Conservation (phyloP, 2,329 filamentous ascomycete species). For the Ascochyta rabiei region DNA sequence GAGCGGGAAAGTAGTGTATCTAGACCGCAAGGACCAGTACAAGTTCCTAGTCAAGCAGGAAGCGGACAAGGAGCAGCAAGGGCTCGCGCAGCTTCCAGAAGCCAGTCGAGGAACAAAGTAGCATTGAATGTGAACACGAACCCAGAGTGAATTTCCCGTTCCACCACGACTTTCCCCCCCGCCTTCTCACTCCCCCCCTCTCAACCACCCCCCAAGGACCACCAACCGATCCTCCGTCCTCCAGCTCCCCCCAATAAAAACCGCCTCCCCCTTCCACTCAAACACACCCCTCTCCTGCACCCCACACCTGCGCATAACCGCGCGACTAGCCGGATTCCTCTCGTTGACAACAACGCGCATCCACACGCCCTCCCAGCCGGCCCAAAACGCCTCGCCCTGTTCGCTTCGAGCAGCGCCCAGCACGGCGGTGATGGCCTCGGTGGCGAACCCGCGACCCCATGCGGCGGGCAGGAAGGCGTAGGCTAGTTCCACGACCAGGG, state of each 20-base stretch:
- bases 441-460: constrained; percentile 29
- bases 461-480: constrained; percentile 26
- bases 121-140: neutral
- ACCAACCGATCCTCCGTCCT: constrained; percentile 24
- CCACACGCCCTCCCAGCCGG: constrained; percentile 34
- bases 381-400: constrained; percentile 22
- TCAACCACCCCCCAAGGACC: constrained; percentile 24
- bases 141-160: too few relatives aligned
- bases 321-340: constrained; percentile 34
- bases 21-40: constrained; percentile 65
- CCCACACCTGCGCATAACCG: constrained; percentile 39
- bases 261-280: constrained; percentile 26
- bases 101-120: neutral
- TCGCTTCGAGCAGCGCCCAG: constrained; percentile 22
- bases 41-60: constrained; percentile 56
- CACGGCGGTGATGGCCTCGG: constrained; percentile 26
- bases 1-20: constrained; percentile 62
- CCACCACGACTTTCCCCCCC: too few relatives aligned
- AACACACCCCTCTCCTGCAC: constrained; percentile 34
- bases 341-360: constrained; percentile 39
- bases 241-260: constrained; percentile 33
- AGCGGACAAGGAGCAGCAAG: neutral
- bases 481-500: constrained; percentile 28
- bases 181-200: neutral
- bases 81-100: neutral